phyloP scores from a whole-genome alignment of 2,329 filamentous ascomycete genomes.

The Graphilbum fragrans region DNA sequence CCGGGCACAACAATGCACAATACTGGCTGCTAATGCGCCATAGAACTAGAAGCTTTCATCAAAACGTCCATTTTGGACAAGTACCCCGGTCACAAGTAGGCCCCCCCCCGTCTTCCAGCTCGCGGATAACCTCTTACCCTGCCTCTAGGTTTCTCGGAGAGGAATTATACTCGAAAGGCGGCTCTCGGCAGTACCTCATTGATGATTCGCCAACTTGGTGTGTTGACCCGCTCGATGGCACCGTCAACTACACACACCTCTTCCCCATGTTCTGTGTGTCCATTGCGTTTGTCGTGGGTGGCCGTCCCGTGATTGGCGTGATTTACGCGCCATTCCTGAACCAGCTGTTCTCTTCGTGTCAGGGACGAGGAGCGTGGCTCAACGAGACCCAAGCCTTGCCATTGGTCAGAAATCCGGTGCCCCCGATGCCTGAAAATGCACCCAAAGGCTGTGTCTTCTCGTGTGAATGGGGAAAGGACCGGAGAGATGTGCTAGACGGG shows the following conservation, averaged over 20 bases:
- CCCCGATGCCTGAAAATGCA: conserved; percentile 49
- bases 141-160: conserved; percentile 57
- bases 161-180: conserved; percentile 59
- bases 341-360: conserved; percentile 57
- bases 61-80: conserved; percentile 41
- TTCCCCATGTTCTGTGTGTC: conserved; percentile 76
- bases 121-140: not conserved
- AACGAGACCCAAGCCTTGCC: conserved; percentile 53
- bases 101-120: conserved; percentile 5
- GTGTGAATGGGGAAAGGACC: conserved; percentile 72
- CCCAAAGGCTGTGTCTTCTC: conserved; percentile 60
- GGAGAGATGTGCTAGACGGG: conserved; percentile 50
- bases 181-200: conserved; percentile 58
- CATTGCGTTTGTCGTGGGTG: conserved; percentile 53
- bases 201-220: conserved; percentile 56
- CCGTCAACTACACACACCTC: conserved; percentile 70
- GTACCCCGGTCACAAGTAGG: conserved; percentile 57
- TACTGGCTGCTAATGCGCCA: not conserved
- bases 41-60: conserved; percentile 63
- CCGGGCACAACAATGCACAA: conserved; percentile 5
- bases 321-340: conserved; percentile 60
- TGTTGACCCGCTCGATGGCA: conserved; percentile 67
- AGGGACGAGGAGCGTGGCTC: conserved; percentile 55
- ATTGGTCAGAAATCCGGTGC: conserved; percentile 47
- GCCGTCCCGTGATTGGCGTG: conserved; percentile 53